A percentile compares a stretch with the other conserved stretches of the same genome.
Evolutionary conservation across 306 rosid species (phyloP).

Genomic region (Vachellia collinsii): DNA sequence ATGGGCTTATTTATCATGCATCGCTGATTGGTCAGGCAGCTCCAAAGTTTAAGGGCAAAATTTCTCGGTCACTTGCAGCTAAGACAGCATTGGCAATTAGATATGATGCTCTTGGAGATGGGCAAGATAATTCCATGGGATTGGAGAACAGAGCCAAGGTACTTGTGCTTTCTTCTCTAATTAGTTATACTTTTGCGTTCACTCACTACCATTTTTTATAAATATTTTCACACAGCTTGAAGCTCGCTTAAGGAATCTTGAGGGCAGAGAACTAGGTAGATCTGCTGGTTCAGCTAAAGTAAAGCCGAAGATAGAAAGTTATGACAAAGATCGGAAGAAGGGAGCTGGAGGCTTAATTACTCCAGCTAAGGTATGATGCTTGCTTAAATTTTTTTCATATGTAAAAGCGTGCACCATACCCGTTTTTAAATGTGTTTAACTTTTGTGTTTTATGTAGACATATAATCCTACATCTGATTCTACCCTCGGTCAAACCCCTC

Average conservation of each 20-base stretch:
- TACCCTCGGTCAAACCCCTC: conserved; percentile 47
- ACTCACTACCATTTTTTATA: conserved; percentile 3
- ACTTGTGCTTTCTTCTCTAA: background rate
- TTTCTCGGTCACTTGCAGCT: conserved; percentile 48
- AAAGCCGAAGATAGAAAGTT: conserved; percentile 84
- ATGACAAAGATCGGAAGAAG: conserved; percentile 90
- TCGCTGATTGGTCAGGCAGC: conserved; percentile 23
- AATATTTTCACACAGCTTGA: conserved; percentile 54
- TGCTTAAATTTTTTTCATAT: conserved; percentile 10
- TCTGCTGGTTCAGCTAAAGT: conserved; percentile 91
- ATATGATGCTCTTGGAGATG: conserved; percentile 73
- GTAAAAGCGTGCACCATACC: background rate
- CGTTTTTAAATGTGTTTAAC: background rate
- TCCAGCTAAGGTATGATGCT: conserved; percentile 71
- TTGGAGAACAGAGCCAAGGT: conserved; percentile 79
- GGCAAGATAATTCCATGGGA: conserved; percentile 72
- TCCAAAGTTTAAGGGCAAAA: conserved; percentile 23
- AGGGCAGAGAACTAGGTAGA: conserved; percentile 84
- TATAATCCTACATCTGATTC: conserved; percentile 88
- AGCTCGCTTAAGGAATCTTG: conserved; percentile 81
- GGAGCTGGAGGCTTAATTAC: conserved; percentile 76
- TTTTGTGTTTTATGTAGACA: conserved; percentile 53
- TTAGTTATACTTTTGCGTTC: background rate
- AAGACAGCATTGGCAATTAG: conserved; percentile 65
- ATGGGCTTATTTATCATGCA: conserved; percentile 25